Percentiles rank a stretch among this genome's conserved stretches.
These are phyloP conservation scores for Cutaneotrichosporon dermatis DNA, from an alignment of 1,284 basidiomycete species.

Conservation along the genomic window DNA sequence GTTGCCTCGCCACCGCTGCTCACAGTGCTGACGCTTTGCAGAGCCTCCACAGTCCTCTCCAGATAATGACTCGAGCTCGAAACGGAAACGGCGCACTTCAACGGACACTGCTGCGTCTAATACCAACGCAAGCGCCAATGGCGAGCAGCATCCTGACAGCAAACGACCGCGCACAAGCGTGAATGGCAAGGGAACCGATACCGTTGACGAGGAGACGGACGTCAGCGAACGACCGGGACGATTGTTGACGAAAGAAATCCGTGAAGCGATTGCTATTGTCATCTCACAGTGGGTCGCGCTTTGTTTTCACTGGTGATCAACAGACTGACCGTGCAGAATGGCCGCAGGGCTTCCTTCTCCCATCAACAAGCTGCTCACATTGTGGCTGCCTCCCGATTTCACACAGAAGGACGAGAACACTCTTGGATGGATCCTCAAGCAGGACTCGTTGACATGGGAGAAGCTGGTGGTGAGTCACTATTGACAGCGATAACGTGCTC, in stretches of 20 bases:
- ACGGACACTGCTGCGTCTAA: background rate
- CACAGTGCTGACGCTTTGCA: background rate
- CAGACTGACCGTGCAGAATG: slow-evolving; percentile 26
- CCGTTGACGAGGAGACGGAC: background rate
- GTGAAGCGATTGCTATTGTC: slow-evolving; percentile 34
- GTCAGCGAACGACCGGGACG: slow-evolving; percentile 10
- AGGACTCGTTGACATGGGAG: slow-evolving; percentile 38
- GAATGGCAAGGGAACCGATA: slow-evolving; percentile 9
- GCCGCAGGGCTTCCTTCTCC: slow-evolving; percentile 35
- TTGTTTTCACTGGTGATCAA: background rate
- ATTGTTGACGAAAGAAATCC: slow-evolving; percentile 23
- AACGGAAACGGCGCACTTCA: slow-evolving; percentile 25
- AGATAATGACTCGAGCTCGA: slow-evolving; percentile 10
- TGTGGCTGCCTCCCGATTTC: slow-evolving; percentile 41
- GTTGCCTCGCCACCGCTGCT: background rate
- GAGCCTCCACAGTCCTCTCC: background rate
- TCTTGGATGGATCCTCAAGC: slow-evolving; percentile 34
- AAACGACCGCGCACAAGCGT: background rate
- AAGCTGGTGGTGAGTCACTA: slow-evolving; percentile 29
- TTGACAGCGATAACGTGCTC: background rate
- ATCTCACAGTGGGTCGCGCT: slow-evolving; percentile 31
- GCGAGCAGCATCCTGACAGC: background rate
- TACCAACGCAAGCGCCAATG: background rate
- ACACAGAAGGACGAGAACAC: slow-evolving; percentile 39
- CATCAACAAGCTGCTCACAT: slow-evolving; percentile 30